Conservation (phyloP, 768 basidiomycete species). For the Cyclocybe cylindracea region DNA sequence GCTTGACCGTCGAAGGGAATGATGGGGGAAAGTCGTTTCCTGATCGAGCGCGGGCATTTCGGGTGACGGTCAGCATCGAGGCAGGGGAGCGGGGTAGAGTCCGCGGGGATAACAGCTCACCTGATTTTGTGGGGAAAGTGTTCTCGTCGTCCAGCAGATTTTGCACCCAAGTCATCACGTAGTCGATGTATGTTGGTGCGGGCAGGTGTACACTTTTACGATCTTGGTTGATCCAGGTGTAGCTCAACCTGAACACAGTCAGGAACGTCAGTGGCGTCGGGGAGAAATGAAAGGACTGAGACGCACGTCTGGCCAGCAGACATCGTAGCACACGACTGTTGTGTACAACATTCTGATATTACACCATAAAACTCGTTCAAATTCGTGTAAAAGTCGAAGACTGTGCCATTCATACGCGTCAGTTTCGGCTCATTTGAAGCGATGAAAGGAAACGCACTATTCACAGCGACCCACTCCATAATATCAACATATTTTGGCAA, state of each 20-base stretch:
- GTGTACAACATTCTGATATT: conserved; percentile 91
- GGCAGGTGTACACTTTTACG: conserved; percentile 90
- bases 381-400: conserved; percentile 98
- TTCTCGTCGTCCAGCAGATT: conserved; percentile 92
- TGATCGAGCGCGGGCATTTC: conserved; percentile 24
- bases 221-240: conserved; percentile 97
- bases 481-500: conserved; percentile 98
- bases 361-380: conserved; percentile 97
- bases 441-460: conserved; percentile 52
- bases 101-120: conserved; percentile 69
- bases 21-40: conserved; percentile 87
- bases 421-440: neutral
- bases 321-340: conserved; percentile 90
- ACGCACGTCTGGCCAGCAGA: conserved; percentile 86
- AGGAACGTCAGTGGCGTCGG: neutral
- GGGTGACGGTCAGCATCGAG: neutral
- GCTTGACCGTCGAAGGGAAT: conserved; percentile 91
- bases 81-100: conserved; percentile 32
- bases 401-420: conserved; percentile 37
- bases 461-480: conserved; percentile 91
- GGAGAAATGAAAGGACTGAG: neutral
- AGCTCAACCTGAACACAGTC: conserved; percentile 66
- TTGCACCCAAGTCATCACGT: conserved; percentile 98
- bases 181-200: conserved; percentile 97
- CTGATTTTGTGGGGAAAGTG: conserved; percentile 93